Conservation (phyloP, 202 grass and related monocot genomes). For the Schoenoplectus triqueter region DNA sequence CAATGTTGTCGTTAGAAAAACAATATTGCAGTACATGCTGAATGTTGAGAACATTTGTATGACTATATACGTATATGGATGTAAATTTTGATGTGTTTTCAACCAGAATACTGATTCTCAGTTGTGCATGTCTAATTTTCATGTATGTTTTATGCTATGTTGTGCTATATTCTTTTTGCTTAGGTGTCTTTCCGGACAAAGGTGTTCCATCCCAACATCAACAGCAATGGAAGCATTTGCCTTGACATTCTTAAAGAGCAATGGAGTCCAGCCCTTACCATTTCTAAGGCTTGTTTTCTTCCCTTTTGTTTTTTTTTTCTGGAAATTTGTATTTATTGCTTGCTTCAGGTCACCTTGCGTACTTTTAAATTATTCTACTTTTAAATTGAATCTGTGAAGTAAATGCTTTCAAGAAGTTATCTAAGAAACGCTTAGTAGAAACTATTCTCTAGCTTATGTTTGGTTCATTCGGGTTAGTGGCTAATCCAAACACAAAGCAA, state of each 20-base stretch:
- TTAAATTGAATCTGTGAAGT: too few relatives aligned
- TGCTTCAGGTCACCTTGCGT: too few relatives aligned
- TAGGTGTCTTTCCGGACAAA: slow-evolving; percentile 75
- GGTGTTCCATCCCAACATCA: slow-evolving; percentile 88
- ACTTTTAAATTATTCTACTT: too few relatives aligned
- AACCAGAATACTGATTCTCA: slow-evolving; percentile 14
- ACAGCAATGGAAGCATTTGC: slow-evolving; percentile 71
- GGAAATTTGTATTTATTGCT: too few relatives aligned
- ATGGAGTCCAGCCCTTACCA: slow-evolving; percentile 88
- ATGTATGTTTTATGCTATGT: slow-evolving; percentile 15
- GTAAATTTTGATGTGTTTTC: not conserved
- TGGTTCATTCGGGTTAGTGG: too few relatives aligned
- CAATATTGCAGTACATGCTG: not conserved
- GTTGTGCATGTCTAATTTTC: not conserved
- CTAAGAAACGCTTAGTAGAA: too few relatives aligned
- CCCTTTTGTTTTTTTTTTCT: not conserved
- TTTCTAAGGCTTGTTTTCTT: slow-evolving; percentile 62
- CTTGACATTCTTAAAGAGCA: slow-evolving; percentile 93
- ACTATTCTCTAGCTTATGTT: too few relatives aligned
- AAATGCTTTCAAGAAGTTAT: too few relatives aligned
- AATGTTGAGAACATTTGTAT: not conserved
- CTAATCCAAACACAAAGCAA: too few relatives aligned
- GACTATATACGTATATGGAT: not conserved
- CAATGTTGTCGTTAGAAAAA: not conserved
- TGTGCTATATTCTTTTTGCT: slow-evolving; percentile 18